A percentile compares a stretch with the other conserved stretches of the same genome.
Conservation (phyloP, 1,284 basidiomycete genomes). For the Lentinus polychrous region DNA sequence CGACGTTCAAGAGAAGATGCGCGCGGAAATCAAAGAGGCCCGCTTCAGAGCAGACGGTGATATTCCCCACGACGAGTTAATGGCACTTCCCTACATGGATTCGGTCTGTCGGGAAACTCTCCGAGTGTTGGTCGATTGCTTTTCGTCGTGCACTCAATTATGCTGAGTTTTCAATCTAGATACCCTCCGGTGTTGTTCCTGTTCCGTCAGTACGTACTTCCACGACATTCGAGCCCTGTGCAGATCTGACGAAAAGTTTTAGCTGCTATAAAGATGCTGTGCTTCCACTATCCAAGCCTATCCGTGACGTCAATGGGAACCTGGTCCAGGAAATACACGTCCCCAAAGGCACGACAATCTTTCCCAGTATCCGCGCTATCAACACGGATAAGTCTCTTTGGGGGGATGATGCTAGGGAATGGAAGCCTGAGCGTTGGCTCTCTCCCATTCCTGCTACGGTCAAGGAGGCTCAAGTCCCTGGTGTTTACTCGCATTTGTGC, state of each 20-base stretch:
- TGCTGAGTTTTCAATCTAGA: not conserved
- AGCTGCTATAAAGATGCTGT: constrained; percentile 37
- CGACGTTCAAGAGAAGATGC: constrained; percentile 16
- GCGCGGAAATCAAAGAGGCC: constrained; percentile 15
- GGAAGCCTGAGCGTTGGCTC: constrained; percentile 18
- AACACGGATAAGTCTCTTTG: constrained; percentile 45
- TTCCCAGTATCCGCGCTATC: constrained; percentile 32
- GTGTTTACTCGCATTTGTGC: constrained; percentile 12
- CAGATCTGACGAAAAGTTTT: not conserved
- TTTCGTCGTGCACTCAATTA: not conserved
- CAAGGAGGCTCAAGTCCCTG: constrained; percentile 14
- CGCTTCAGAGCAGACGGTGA: constrained; percentile 4
- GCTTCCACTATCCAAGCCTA: constrained; percentile 40
- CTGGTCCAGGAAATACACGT: constrained; percentile 33
- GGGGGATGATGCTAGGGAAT: constrained; percentile 23
- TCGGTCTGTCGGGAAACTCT: constrained; percentile 19
- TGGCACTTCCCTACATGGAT: constrained; percentile 19
- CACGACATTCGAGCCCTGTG: not conserved
- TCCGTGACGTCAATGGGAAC: constrained; percentile 32
- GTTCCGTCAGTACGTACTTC: constrained; percentile 8
- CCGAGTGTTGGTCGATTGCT: constrained; percentile 14
- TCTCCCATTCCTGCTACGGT: constrained; percentile 13
- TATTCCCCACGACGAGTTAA: constrained; percentile 15
- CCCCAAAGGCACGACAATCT: constrained; percentile 36
- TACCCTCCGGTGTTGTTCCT: constrained; percentile 8